These are phyloP conservation scores for Tolypocladium inflatum DNA, from an alignment of 2,329 filamentous ascomycete genomes.

Conservation along the genomic window DNA sequence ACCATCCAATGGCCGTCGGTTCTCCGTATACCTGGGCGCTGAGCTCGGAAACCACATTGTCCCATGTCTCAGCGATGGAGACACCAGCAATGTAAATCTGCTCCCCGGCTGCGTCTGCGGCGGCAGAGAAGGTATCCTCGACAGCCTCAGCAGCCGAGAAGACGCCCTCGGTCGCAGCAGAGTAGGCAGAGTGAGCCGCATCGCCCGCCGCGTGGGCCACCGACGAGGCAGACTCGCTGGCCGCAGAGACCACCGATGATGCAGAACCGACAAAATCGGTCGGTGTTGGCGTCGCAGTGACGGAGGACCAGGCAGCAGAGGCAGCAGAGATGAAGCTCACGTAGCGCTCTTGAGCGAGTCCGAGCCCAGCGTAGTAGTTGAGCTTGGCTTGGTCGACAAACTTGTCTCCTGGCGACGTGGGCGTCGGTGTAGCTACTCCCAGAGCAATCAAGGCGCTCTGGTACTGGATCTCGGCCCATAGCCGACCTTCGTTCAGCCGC, in stretches of 20 bases:
- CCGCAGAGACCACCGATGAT: slow-evolving; percentile 40
- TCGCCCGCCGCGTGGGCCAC: slow-evolving; percentile 38
- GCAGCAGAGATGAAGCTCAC: slow-evolving; percentile 65
- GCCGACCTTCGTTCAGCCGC: slow-evolving; percentile 59
- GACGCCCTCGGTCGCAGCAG: slow-evolving; percentile 32
- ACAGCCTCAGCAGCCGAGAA: slow-evolving; percentile 27
- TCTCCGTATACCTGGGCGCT: slow-evolving; percentile 63
- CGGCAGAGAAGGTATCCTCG: slow-evolving; percentile 26
- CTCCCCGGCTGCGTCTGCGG: slow-evolving; percentile 35
- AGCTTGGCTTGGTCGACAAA: slow-evolving; percentile 51
- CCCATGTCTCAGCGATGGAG: slow-evolving; percentile 29
- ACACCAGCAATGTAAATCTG: slow-evolving; percentile 25
- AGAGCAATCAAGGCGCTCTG: slow-evolving; percentile 57
- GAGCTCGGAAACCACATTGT: slow-evolving; percentile 45
- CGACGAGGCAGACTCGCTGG: slow-evolving; percentile 33
- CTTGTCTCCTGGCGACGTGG: slow-evolving; percentile 42
- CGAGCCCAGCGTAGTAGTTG: slow-evolving; percentile 70
- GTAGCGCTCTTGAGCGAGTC: slow-evolving; percentile 70
- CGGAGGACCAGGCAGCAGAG: slow-evolving; percentile 55
- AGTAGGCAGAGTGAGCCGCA: slow-evolving; percentile 41
- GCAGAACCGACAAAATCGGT: slow-evolving; percentile 39
- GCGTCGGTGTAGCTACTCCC: slow-evolving; percentile 44
- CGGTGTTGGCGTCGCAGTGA: slow-evolving; percentile 51
- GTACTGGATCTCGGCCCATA: slow-evolving; percentile 62
- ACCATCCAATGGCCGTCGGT: slow-evolving; percentile 49